Conservation (phyloP, 805 yeast species). For the Yarrowia sp. region DNA sequence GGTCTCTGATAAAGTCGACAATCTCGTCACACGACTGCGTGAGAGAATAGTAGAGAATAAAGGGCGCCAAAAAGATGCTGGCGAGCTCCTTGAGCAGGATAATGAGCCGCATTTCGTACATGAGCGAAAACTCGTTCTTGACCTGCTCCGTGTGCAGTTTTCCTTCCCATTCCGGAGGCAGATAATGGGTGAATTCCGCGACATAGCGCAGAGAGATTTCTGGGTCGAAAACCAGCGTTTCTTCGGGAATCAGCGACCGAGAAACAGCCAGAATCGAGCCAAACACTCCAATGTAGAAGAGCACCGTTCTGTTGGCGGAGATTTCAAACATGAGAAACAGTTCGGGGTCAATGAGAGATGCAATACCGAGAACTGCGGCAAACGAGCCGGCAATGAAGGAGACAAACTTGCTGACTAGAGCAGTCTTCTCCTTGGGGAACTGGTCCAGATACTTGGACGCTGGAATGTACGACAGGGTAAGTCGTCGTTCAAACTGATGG, state of each 20-base stretch:
- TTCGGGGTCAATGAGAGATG: conserved; percentile 82
- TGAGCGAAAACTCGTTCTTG: conserved; percentile 72
- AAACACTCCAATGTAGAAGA: conserved; percentile 82
- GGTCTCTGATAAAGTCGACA: conserved; percentile 87
- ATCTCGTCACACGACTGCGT: conserved; percentile 71
- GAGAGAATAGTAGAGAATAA: conserved; percentile 79
- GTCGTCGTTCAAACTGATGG: conserved; percentile 77
- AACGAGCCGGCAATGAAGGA: conserved; percentile 84
- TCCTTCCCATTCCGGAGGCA: conserved; percentile 85
- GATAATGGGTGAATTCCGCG: conserved; percentile 82
- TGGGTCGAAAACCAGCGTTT: conserved; percentile 80
- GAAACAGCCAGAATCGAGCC: conserved; percentile 88
- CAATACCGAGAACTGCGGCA: conserved; percentile 77
- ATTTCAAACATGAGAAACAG: conserved; percentile 85
- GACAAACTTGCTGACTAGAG: conserved; percentile 53
- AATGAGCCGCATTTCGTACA: conserved; percentile 70
- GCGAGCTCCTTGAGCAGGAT: conserved; percentile 73
- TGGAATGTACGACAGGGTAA: conserved; percentile 70
- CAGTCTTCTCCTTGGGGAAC: conserved; percentile 77
- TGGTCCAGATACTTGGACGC: conserved; percentile 84
- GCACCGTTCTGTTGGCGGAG: conserved; percentile 70
- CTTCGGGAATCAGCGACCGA: conserved; percentile 63
- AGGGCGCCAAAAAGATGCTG: conserved; percentile 81
- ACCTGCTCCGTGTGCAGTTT: conserved; percentile 79
- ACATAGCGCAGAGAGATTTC: conserved; percentile 79